phyloP scores from a whole-genome alignment of 306 rosid species.

The Quercus suber region DNA sequence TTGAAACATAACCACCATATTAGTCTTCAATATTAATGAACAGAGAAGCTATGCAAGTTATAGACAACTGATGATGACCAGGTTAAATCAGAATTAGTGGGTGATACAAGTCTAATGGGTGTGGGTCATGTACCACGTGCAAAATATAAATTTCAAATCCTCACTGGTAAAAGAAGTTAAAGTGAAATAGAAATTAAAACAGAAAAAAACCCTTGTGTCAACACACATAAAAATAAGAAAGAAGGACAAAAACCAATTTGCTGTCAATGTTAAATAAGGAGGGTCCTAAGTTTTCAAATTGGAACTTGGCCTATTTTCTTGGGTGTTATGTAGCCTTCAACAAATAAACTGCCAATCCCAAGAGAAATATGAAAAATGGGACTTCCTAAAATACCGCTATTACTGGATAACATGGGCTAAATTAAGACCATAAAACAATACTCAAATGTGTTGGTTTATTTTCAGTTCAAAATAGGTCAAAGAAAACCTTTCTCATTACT shows the following conservation, averaged over 20 bases:
- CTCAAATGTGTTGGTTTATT: too few species aligned
- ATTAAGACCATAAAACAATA: too few species aligned
- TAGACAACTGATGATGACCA: background rate
- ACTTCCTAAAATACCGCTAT: too few species aligned
- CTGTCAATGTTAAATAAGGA: too few species aligned
- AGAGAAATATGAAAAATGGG: too few species aligned
- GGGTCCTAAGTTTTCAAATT: background rate
- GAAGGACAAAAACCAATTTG: background rate
- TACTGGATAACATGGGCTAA: too few species aligned
- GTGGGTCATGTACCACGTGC: background rate
- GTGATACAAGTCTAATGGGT: background rate
- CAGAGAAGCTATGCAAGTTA: constrained; percentile 6
- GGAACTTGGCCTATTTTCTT: background rate
- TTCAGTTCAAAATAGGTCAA: too few species aligned
- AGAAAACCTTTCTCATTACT: too few species aligned
- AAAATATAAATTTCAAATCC: background rate
- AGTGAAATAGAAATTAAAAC: too few species aligned
- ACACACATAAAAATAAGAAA: background rate
- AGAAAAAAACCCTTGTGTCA: background rate
- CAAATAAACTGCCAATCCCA: background rate
- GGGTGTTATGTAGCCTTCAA: background rate
- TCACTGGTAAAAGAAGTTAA: background rate
- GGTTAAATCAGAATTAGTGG: background rate
- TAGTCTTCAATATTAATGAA: constrained; percentile 24
- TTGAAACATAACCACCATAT: constrained; percentile 21